These are phyloP conservation scores for Xerocomellus chrysenteron DNA, from an alignment of 768 basidiomycete species.

Conservation along the genomic window DNA sequence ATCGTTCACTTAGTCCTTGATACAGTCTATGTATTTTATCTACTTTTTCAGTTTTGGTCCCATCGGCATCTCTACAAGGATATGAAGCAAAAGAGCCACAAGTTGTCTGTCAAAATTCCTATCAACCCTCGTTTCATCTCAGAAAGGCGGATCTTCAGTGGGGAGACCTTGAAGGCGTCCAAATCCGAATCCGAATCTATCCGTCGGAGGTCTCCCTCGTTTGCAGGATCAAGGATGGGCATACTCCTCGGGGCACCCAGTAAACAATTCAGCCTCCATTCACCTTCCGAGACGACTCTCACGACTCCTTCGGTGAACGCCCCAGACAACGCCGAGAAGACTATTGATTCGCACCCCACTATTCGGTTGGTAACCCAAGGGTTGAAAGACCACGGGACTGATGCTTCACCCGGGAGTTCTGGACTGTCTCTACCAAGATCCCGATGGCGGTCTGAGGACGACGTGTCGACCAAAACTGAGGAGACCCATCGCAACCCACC, in stretches of 20 bases:
- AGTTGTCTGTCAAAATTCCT: constrained; percentile 34
- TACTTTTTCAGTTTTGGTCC: constrained; percentile 58
- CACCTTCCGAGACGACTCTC: constrained; percentile 31
- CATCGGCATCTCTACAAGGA: constrained; percentile 54
- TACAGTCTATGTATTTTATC: constrained; percentile 49
- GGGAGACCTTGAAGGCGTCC: constrained; percentile 15
- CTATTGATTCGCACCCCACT: constrained; percentile 11
- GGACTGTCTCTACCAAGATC: constrained; percentile 7
- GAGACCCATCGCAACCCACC: constrained; percentile 3
- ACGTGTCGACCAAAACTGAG: constrained; percentile 2
- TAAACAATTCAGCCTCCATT: constrained; percentile 14
- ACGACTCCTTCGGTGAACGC: constrained; percentile 6
- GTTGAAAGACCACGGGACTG: neutral
- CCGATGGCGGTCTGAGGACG: constrained; percentile 17
- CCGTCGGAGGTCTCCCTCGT: constrained; percentile 15
- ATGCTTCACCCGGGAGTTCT: neutral
- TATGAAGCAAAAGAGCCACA: constrained; percentile 44
- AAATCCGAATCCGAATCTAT: constrained; percentile 21
- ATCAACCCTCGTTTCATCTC: constrained; percentile 29
- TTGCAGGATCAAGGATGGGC: constrained; percentile 11
- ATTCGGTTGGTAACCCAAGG: constrained; percentile 27
- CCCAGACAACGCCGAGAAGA: constrained; percentile 8
- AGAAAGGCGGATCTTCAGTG: constrained; percentile 28
- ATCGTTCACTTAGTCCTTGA: neutral
- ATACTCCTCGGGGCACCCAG: constrained; percentile 6